Base-by-base conservation (phyloP, 2,329 filamentous ascomycete genomes). In the Bipolaris victoriae region DNA sequence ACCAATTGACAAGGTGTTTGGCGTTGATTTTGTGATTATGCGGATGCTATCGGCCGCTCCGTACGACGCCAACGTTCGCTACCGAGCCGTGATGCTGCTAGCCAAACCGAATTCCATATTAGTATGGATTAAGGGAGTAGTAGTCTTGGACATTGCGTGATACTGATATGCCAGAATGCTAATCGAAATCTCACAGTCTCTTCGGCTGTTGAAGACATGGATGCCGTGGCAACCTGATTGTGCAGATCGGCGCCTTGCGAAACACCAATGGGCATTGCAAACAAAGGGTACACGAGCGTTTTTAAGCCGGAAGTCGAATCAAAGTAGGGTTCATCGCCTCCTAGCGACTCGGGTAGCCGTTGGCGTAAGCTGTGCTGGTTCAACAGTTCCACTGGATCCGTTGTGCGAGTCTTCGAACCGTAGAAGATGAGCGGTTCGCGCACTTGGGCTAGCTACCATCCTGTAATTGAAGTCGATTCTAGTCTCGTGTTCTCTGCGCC, bases 31-130 rank as follows among this genome's bases (percentile, higher is more conserved):
- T 54, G 49, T 50, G 54, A 49, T 46, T 50, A 48, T 24, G 44
- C 55, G 63, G 67, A 67, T 66, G 62, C 60, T 59, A 70, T 74
- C 71, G 69, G 69, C 67, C 67, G 68, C 65, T 43, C 70, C 64
- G 70, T 70, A 65, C 66, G 55, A 73, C 67, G 60, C 66, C 62
- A 68, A 60, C 62, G 50, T 48, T 74, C 69, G 72, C 65, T 74
- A 75, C 71, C 70, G 46, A 55, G 40, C 15, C 58, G 54, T 31
- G 49, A 35, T 49, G 35, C 40, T 44, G 18, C 31, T 26, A 41
- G 40, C 18, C 49, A 24, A 55, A 54, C 36, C 35, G 58, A 53
- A 40, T 41, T 31, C 15, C 39, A 49, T 41, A 31, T 31, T 20
- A 47, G 24, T 36, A 20, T 24, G 45, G 33, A 43, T 40, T 43